phyloP scores from a whole-genome alignment of 345 rosid genomes.

The Turritis glabra region DNA sequence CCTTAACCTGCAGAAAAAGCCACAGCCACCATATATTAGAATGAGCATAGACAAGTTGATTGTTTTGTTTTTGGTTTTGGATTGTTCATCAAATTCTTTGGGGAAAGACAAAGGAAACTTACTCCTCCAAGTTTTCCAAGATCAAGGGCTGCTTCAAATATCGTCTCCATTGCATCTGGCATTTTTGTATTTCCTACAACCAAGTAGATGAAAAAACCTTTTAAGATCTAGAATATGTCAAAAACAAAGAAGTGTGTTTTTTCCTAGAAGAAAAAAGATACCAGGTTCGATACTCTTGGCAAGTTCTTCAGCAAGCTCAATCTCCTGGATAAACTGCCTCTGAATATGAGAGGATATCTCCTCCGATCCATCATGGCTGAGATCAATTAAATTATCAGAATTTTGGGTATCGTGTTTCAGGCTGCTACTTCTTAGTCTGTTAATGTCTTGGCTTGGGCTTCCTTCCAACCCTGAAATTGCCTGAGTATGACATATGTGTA shows the following conservation, averaged over 20 bases:
- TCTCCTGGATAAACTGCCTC: constrained; percentile 74
- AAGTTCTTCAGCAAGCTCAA: constrained; percentile 87
- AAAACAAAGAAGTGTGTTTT: background rate
- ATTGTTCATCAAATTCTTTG: background rate
- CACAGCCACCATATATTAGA: background rate
- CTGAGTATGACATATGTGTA: constrained; percentile 87
- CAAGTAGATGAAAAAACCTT: constrained; percentile 9
- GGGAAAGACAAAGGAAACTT: constrained; percentile 39
- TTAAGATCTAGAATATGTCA: constrained; percentile 14
- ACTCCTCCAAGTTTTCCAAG: constrained; percentile 78
- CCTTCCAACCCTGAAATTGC: constrained; percentile 92
- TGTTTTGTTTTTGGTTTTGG: background rate
- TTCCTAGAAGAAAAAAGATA: constrained; percentile 34
- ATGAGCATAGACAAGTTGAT: background rate
- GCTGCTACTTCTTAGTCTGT: constrained; percentile 51
- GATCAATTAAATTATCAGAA: constrained; percentile 43
- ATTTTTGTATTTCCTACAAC: constrained; percentile 66
- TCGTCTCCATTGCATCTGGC: constrained; percentile 98
- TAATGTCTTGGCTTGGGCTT: constrained; percentile 61
- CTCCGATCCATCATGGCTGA: constrained; percentile 44
- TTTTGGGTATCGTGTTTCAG: constrained; percentile 52
- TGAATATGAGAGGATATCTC: constrained; percentile 62
- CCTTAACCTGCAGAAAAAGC: constrained; percentile 62
- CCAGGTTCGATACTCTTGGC: constrained; percentile 74
- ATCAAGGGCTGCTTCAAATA: constrained; percentile 86